Percentiles rank a stretch among this genome's conserved stretches.
Evolutionary conservation across 176 grass and related monocot genomes (phyloP).

Genomic region (Luzula sylvatica): DNA sequence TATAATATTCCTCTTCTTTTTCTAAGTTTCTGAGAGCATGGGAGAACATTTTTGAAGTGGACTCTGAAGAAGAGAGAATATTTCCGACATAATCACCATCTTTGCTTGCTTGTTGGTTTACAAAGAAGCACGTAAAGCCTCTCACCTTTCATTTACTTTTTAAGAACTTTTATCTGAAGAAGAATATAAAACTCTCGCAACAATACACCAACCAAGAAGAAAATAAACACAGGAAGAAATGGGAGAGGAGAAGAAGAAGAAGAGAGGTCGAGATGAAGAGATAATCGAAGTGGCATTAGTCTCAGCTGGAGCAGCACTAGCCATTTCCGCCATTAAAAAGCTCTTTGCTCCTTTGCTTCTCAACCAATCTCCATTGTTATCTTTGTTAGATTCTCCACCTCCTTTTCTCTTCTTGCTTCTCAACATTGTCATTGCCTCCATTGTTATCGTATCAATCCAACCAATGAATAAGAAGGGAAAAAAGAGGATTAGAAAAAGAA

Average conservation of each 20-base stretch:
- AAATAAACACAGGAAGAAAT: background rate
- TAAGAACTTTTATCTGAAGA: background rate
- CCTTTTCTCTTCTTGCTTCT: conserved; percentile 66
- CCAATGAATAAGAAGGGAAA: background rate
- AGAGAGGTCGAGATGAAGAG: conserved; percentile 50
- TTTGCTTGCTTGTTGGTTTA: too few species aligned
- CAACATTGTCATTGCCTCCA: conserved; percentile 76
- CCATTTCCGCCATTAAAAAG: conserved; percentile 63
- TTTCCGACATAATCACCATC: too few species aligned
- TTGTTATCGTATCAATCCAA: conserved; percentile 44
- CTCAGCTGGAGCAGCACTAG: conserved; percentile 49
- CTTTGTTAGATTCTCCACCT: conserved; percentile 33
- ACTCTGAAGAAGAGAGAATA: too few species aligned
- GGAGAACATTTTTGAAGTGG: too few species aligned
- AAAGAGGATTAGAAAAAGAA: conserved; percentile 18
- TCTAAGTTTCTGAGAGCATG: too few species aligned
- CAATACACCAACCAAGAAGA: background rate
- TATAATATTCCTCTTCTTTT: too few species aligned
- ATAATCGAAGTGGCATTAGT: conserved; percentile 59
- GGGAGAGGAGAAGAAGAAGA: conserved; percentile 17
- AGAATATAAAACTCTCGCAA: conserved; percentile 8
- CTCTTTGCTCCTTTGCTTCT: conserved; percentile 31
- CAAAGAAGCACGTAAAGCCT: background rate
- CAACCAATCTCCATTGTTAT: conserved; percentile 23
- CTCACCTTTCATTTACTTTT: conserved; percentile 5